Evolutionary conservation across 2,329 filamentous ascomycete genomes (phyloP).

Genomic region (Neonectria sp.): DNA sequence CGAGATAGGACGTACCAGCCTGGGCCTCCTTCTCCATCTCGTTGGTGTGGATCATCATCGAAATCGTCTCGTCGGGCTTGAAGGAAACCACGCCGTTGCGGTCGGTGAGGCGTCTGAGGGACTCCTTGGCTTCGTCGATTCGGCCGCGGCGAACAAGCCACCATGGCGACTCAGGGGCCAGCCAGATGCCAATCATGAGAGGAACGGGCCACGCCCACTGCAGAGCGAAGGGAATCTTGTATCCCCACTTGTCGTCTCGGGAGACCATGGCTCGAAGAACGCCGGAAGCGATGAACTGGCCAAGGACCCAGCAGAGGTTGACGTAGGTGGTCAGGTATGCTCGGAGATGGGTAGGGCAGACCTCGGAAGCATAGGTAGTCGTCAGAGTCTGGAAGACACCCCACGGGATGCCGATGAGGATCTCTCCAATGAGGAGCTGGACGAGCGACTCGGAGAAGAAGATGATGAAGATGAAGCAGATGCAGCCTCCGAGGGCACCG

Average conservation of each 20-base stretch:
- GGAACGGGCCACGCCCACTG: constrained; percentile 66
- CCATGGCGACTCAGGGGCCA: constrained; percentile 67
- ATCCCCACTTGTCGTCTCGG: constrained; percentile 59
- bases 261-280: constrained; percentile 59
- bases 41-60: constrained; percentile 68
- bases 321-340: constrained; percentile 64
- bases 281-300: constrained; percentile 62
- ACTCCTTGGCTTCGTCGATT: constrained; percentile 56
- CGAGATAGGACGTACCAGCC: constrained; percentile 59
- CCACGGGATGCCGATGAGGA: constrained; percentile 64
- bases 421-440: constrained; percentile 61
- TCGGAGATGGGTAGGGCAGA: constrained; percentile 62
- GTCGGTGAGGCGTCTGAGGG: constrained; percentile 57
- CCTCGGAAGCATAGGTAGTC: constrained; percentile 65
- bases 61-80: constrained; percentile 60
- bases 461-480: constrained; percentile 63
- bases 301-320: constrained; percentile 67
- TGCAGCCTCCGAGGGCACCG: constrained; percentile 55
- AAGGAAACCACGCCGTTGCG: constrained; percentile 55
- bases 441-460: constrained; percentile 62
- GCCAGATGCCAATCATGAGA: constrained; percentile 58
- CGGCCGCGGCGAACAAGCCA: constrained; percentile 62
- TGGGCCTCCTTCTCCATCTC: constrained; percentile 60
- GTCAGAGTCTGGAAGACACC: constrained; percentile 63
- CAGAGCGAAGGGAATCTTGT: constrained; percentile 64